Base-by-base conservation (phyloP, 2,329 filamentous ascomycete genomes). In the Alternaria arbusti region DNA sequence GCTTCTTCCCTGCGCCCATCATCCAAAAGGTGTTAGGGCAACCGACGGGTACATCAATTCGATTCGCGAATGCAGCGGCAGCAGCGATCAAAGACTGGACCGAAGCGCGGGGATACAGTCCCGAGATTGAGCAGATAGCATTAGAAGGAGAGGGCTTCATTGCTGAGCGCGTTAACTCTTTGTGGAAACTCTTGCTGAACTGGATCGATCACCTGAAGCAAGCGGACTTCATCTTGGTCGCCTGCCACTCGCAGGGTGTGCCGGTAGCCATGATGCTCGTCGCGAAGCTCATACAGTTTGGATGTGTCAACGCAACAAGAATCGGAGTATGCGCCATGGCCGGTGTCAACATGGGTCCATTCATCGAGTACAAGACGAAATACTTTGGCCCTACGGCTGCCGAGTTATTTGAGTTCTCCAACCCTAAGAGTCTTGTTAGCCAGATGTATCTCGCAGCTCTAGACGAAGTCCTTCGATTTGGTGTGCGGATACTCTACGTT, bases 101-200 rank as follows among this genome's bases (percentile, higher is more conserved):
- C 0, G 88, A 93, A 57, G 84, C 84, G 12, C 76, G 68, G 10
- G 90, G 91, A 1, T 93, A 90, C 64, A 82, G 85, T 3, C 91
- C 94, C 66, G 91, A 96, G 70, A 93, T 99, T 59, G 94, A 97
- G 75, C 97, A 96, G 77, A 92, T 98, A 13, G 93, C 95, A 1
- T 86, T 99, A 0, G 96, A 99, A 81, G 95, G 95, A 22, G 96
- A 99, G 80, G 96, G 96, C 23, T 93, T 92, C 77, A 96, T 99
- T 50, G 87, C 87, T 3, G 94, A 98, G 66, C 88, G 96, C 7
- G 93, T 98, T 1, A 92, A 96, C 64, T 92, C 96, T 43, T 83
- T 99, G 7, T 99, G 96, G 96, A 97, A 95, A 79, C 85, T 98
- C 10, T 85, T 99, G 59, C 85, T 97, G 26, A 97, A 97, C 78